Percentiles rank a stretch among this genome's conserved stretches.
These are phyloP conservation scores for Arxiozyma slooffiae DNA, from an alignment of 1,139 yeast genomes.

Conservation along the genomic window DNA sequence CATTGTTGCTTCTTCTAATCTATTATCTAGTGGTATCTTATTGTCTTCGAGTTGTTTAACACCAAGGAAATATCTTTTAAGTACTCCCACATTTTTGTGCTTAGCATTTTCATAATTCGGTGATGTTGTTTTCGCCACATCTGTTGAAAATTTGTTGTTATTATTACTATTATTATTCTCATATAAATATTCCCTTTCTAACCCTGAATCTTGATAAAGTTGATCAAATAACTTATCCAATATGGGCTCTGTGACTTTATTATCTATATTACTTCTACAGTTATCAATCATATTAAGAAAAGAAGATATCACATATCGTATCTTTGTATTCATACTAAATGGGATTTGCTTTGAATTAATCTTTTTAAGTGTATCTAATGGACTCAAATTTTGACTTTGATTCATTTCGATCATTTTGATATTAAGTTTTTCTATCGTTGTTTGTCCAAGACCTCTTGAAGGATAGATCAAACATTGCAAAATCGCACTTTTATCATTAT, in stretches of 20 bases:
- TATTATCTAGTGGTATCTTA: not conserved
- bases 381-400: constrained; percentile 6
- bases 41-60: constrained; percentile 10
- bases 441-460: constrained; percentile 62
- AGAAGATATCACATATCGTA: constrained; percentile 14
- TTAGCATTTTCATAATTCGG: constrained; percentile 22
- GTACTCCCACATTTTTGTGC: constrained; percentile 37
- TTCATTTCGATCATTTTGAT: constrained; percentile 11
- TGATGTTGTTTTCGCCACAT: not conserved
- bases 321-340: constrained; percentile 17
- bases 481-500: constrained; percentile 50
- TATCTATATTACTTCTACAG: constrained; percentile 19
- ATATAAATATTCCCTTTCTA: constrained; percentile 20
- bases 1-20: not conserved
- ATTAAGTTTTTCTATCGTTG: constrained; percentile 39
- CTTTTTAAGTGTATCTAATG: constrained; percentile 19
- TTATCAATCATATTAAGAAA: constrained; percentile 20
- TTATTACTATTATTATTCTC: constrained; percentile 24
- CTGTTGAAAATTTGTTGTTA: constrained; percentile 11
- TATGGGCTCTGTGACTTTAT: constrained; percentile 1
- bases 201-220: constrained; percentile 26
- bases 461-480: constrained; percentile 51
- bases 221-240: constrained; percentile 23
- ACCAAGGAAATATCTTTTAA: constrained; percentile 36
- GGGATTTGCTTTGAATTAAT: constrained; percentile 10